Evolutionary conservation across 805 yeast species (phyloP).

Genomic region (Hermanozyma aechmeae): DNA sequence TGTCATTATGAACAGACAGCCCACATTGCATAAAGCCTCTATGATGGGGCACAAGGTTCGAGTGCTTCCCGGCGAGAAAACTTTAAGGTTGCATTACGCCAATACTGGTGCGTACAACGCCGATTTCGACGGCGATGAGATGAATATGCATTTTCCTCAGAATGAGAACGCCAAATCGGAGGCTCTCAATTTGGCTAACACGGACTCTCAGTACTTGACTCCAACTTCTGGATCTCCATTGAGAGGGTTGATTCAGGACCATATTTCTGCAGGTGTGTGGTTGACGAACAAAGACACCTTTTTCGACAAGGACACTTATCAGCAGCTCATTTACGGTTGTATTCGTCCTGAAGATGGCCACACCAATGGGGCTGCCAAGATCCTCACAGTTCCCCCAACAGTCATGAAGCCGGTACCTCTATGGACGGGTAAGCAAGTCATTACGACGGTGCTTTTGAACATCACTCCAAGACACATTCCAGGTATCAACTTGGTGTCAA

Average conservation of each 20-base stretch:
- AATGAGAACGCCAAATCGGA: constrained; percentile 96
- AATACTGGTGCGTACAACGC: constrained; percentile 99
- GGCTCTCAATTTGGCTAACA: constrained; percentile 89
- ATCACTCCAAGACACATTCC: constrained; percentile 83
- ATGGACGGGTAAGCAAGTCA: constrained; percentile 98
- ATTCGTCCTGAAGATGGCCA: constrained; percentile 97
- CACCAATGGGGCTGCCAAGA: constrained; percentile 51
- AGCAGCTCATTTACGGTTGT: constrained; percentile 89
- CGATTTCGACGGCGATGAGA: constrained; percentile 98
- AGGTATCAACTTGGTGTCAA: constrained; percentile 77
- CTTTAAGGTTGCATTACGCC: constrained; percentile 93
- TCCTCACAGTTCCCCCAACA: constrained; percentile 84
- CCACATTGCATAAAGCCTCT: constrained; percentile 97
- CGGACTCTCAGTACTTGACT: constrained; percentile 94
- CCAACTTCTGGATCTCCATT: constrained; percentile 98
- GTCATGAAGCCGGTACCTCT: constrained; percentile 76
- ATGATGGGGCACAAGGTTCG: constrained; percentile 99
- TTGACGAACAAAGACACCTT: constrained; percentile 86
- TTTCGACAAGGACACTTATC: constrained; percentile 85
- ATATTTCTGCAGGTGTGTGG: constrained; percentile 98
- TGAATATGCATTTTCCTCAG: constrained; percentile 99
- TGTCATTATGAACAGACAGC: constrained; percentile 98
- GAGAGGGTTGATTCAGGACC: constrained; percentile 98
- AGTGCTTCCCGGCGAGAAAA: constrained; percentile 95
- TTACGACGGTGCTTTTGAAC: constrained; percentile 83